Base-by-base conservation (phyloP, 805 yeast genomes). In the Saturnispora silvae region DNA sequence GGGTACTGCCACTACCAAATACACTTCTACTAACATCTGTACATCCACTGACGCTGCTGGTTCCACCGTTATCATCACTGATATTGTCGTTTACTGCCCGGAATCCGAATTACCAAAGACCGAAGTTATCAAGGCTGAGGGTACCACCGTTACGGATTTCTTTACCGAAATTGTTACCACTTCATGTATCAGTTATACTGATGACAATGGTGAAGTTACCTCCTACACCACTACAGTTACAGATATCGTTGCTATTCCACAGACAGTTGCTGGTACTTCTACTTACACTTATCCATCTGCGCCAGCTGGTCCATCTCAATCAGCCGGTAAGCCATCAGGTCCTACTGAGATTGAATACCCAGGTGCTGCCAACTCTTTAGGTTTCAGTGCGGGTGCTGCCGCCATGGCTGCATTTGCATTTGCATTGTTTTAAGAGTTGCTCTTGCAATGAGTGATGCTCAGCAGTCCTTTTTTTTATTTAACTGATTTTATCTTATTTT, bases 181-280 rank as follows among this genome's bases (percentile, higher is more conserved):
- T 25, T 10, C 28, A 11, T 25, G 28, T 25, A 8, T 25, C 28
- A 13, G 15, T 11, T 11, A 13, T 25, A 25, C 28, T 25, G 28
- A 25, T 15, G 28, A 25, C 10, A 5, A 13, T 53, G 28, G 28
- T 10, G 6, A 25, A 13, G 10, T 15, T n/a, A 25, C 28, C n/a
- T 25, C 28, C n/a, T 25, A 11, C n/a, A 25, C 28, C n/a, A 25
- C 28, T 5, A 25, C 28, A 10, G n/a, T 25, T 25, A 11, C n/a
- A 11, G 28, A 25, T 7, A 6, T 5, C n/a, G 28, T 25, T 25
- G n/a, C n/a, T 7, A 15, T 25, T n/a, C 28, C 28, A 25, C 6
- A 5, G 6, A 25, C 28, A 6, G 28, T 25, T 25, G n/a, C 11
- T 10, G 28, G 28, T 11, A 13, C 28, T 11, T 13, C 28, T 25